Conservation (phyloP, 169 alveolate genomes). For the Plasmodium yoelii region DNA sequence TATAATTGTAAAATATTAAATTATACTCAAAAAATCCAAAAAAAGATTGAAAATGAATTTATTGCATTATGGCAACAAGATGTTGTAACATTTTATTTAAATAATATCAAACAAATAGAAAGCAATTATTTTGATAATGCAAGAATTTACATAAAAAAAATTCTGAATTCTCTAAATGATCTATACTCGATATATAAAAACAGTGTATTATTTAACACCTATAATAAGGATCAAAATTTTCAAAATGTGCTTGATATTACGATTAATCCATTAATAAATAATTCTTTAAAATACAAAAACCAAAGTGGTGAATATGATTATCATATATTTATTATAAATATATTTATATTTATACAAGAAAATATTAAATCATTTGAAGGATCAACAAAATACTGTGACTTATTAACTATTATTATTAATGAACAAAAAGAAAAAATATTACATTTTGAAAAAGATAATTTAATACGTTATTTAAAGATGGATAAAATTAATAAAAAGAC, state of each 20-base stretch:
- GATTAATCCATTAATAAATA: slow-evolving; percentile 72
- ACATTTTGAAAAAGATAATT: slow-evolving; percentile 22
- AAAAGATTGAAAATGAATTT: slow-evolving; percentile 65
- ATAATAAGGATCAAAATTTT: slow-evolving; percentile 42
- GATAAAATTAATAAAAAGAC: slow-evolving; percentile 33
- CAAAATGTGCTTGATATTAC: slow-evolving; percentile 75
- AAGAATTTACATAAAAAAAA: slow-evolving; percentile 36
- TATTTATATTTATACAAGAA: slow-evolving; percentile 60
- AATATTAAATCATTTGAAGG: slow-evolving; percentile 51
- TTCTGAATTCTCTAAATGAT: slow-evolving; percentile 49
- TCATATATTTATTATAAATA: slow-evolving; percentile 58
- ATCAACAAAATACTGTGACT: slow-evolving; percentile 49
- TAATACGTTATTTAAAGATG: slow-evolving; percentile 14
- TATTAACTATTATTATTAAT: slow-evolving; percentile 36
- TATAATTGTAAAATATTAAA: slow-evolving; percentile 56
- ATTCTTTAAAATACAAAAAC: slow-evolving; percentile 49
- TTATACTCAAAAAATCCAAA: slow-evolving; percentile 47
- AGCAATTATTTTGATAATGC: slow-evolving; percentile 39
- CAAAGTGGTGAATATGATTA: slow-evolving; percentile 34
- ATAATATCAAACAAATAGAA: slow-evolving; percentile 31
- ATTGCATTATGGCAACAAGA: slow-evolving; percentile 66
- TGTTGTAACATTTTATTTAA: slow-evolving; percentile 60
- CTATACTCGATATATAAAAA: slow-evolving; percentile 45
- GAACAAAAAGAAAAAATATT: slow-evolving; percentile 56
- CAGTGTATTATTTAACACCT: slow-evolving; percentile 7